Conservation (phyloP, 352 stramenopile genomes). For the Aphanomyces invadans region DNA sequence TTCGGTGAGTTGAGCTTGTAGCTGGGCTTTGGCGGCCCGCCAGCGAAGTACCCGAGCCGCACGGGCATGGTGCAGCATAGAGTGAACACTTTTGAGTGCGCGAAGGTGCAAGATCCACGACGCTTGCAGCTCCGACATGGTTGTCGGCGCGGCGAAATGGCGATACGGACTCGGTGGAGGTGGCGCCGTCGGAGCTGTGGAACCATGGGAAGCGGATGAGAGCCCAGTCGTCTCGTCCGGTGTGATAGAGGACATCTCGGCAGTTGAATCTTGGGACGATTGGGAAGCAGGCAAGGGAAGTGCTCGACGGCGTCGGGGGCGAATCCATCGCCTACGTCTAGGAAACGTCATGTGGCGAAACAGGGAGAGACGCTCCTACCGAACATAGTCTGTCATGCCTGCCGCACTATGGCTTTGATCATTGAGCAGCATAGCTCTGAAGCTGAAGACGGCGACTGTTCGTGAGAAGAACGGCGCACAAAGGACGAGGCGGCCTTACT, state of each 20-base stretch:
- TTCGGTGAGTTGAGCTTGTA: neutral
- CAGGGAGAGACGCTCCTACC: no score
- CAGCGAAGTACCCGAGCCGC: neutral
- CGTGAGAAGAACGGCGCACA: no score
- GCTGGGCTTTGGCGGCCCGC: slow-evolving; percentile 5
- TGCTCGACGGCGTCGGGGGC: slow-evolving; percentile 38
- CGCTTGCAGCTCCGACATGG: neutral
- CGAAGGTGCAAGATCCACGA: neutral
- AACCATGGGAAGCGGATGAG: no score
- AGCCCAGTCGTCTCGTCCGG: no score
- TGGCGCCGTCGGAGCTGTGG: no score
- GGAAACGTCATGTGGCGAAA: no score
- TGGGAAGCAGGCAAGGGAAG: no score
- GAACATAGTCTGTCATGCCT: slow-evolving; percentile 7
- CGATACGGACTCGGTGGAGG: no score
- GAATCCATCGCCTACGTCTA: slow-evolving; percentile 49
- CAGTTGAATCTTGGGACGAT: no score
- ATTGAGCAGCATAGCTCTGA: slow-evolving; percentile 10
- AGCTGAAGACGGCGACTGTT: no score
- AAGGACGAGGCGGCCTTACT: slow-evolving; percentile 27
- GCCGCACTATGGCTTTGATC: neutral
- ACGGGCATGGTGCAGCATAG: neutral
- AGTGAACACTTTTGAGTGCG: neutral
- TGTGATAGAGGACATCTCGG: no score
- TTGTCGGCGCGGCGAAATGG: no score